A percentile compares a stretch with the other conserved stretches of the same genome.
Evolutionary conservation across 805 yeast species (phyloP).

Genomic region (Yarrowia sp.): DNA sequence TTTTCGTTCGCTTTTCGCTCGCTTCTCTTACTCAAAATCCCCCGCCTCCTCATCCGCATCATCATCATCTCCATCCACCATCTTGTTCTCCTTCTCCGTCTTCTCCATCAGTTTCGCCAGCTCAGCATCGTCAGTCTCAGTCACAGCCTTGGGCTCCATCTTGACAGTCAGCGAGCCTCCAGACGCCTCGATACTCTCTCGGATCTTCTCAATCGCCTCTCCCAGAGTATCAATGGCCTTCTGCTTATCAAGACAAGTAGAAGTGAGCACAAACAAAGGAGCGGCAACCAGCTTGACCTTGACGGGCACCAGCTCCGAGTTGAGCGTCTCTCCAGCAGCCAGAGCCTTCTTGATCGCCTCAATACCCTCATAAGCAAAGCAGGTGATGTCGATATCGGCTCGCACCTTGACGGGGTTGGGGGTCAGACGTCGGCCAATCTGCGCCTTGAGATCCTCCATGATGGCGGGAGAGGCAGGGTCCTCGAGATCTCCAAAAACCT

Average conservation of each 20-base stretch:
- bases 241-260: conserved; percentile 88
- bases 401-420: conserved; percentile 98
- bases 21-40: neutral
- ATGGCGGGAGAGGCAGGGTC: conserved; percentile 69
- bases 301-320: conserved; percentile 82
- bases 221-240: conserved; percentile 79
- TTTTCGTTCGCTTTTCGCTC: neutral
- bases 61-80: conserved; percentile 76
- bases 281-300: conserved; percentile 97
- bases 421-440: conserved; percentile 89
- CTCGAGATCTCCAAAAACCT: conserved; percentile 75
- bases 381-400: conserved; percentile 97
- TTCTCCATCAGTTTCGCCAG: conserved; percentile 92
- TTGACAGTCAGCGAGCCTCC: conserved; percentile 90
- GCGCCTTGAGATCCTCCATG: conserved; percentile 77
- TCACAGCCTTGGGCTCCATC: conserved; percentile 98
- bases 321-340: conserved; percentile 76
- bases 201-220: conserved; percentile 74
- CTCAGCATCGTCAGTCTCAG: conserved; percentile 98
- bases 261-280: conserved; percentile 89
- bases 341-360: conserved; percentile 93
- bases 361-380: conserved; percentile 95
- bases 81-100: conserved; percentile 83
- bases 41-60: conserved; percentile 45
- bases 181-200: conserved; percentile 61